A percentile compares a stretch with the other conserved stretches of the same genome.
Conservation (phyloP, 805 yeast genomes). For the Yamadazyma nakazawae region DNA sequence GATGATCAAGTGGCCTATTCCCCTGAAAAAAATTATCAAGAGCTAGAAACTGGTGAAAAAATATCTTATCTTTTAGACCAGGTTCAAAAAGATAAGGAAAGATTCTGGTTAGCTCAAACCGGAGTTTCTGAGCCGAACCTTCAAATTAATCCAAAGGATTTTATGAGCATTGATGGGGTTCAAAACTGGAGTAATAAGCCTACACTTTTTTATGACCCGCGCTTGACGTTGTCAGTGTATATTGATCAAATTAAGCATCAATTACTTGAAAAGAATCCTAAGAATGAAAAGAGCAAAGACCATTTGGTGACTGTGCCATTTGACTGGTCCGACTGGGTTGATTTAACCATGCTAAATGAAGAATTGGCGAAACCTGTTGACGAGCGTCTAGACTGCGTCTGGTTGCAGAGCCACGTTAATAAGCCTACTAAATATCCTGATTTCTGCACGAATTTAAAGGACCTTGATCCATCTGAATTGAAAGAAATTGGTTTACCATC, state of each 20-base stretch:
- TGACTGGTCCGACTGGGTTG: constrained; percentile 58
- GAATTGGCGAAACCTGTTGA: constrained; percentile 21
- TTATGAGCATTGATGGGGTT: constrained; percentile 10
- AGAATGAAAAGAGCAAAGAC: constrained; percentile 15
- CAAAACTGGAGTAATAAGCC: constrained; percentile 11
- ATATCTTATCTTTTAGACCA: constrained; percentile 18
- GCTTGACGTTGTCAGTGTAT: constrained; percentile 51
- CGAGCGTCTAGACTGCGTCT: constrained; percentile 22
- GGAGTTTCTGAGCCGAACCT: constrained; percentile 21
- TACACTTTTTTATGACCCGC: constrained; percentile 51
- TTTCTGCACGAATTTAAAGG: constrained; percentile 18
- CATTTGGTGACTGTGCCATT: constrained; percentile 29
- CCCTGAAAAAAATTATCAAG: constrained; percentile 15
- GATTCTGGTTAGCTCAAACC: constrained; percentile 31
- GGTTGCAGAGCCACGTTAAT: constrained; percentile 15
- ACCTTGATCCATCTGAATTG: constrained; percentile 18
- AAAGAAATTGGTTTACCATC: constrained; percentile 19
- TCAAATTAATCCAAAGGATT: constrained; percentile 18
- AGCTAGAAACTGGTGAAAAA: constrained; percentile 17
- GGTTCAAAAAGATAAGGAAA: constrained; percentile 20
- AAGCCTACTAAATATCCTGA: constrained; percentile 29
- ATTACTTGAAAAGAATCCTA: constrained; percentile 15
- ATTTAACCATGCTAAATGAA: constrained; percentile 39
- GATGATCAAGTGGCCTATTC: constrained; percentile 20
- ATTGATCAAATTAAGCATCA: constrained; percentile 37